Evolutionary conservation across 116 monocot species (phyloP), one percentile per base, ranked within the genome.

Genomic region (Phalaenopsis hybrid): DNA sequence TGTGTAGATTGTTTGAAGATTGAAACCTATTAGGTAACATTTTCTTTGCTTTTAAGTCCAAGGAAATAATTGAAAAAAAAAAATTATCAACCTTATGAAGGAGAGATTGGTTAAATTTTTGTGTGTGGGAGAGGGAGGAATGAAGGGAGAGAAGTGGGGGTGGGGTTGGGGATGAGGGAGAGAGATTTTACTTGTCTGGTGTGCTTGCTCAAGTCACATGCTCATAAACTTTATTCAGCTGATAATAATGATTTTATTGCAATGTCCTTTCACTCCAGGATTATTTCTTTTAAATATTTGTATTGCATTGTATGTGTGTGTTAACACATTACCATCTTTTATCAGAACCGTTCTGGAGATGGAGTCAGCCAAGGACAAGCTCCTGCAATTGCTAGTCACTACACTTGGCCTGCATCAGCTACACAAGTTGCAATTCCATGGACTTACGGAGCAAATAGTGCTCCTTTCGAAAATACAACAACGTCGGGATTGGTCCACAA

Each of bases 391-490:
- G 10, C 85, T 74, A 85, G 81, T 65, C 83, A 84, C 44, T 88
- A 91, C 43, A 82, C 88, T 75, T 89, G 89, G 89, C 74, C 88
- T 37, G 86, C 87, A 25, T 78, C 92, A 76, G 74, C 89, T 18
- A 86, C 82, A 76, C 75, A 78, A 63, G 73, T 80, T 78, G 45
- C 83, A 61, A 80, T 77, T 59, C 72, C 87, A 74, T 91, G 93
- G 89, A 90, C 80, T 76, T 83, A 87, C 70, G 74, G 82, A 70
- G 77, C 81, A 75, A 72, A 72, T 68, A 84, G 80, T 81, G 69
- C 81, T 80, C 57, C 63, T 11, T 55, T 81, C 55, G 87, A 91
- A 75, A 91, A 88, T 90, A 87, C 87, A 28, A 48, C 67, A 49
- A 73, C 86, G 21, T 80, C 86, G 75, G 88, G 49, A 85, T 81